Percentiles rank a stretch among this genome's conserved stretches.
phyloP scores from a whole-genome alignment of 768 basidiomycete species.

The Mycena belliarum region DNA sequence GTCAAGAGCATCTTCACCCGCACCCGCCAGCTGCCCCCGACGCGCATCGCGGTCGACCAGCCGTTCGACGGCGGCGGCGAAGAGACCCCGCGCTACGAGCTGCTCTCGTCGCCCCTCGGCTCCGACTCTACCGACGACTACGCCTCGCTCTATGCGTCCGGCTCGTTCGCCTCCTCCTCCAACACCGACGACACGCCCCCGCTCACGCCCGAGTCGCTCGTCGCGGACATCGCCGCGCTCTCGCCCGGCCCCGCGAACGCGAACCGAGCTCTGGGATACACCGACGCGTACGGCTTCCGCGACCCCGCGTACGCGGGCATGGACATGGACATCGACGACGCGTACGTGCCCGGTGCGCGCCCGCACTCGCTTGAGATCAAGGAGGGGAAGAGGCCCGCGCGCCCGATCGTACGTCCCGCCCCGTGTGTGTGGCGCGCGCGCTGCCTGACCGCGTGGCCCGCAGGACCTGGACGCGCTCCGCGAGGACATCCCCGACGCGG shows the following conservation, averaged over 20 bases:
- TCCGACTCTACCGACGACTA: slow-evolving; percentile 3
- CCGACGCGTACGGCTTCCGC: slow-evolving; percentile 5
- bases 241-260: slow-evolving; percentile 2
- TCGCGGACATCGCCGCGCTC: slow-evolving; percentile 6
- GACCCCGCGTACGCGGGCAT: background rate
- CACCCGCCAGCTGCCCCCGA: slow-evolving; percentile 10
- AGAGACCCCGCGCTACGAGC: slow-evolving; percentile 10
- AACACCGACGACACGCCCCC: slow-evolving; percentile 22
- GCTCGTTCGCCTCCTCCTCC: slow-evolving; percentile 12
- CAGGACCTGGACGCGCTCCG: slow-evolving; percentile 27
- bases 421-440: background rate
- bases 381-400: slow-evolving; percentile 41
- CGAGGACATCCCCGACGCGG: slow-evolving; percentile 20
- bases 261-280: slow-evolving; percentile 6
- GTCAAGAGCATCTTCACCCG: slow-evolving; percentile 25
- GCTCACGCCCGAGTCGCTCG: slow-evolving; percentile 20
- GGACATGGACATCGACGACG: slow-evolving; percentile 6
- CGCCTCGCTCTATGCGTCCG: slow-evolving; percentile 3
- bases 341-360: background rate
- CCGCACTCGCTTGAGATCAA: slow-evolving; percentile 34
- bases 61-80: background rate
- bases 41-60: slow-evolving; percentile 7
- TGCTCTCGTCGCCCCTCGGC: slow-evolving; percentile 6
- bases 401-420: slow-evolving; percentile 26
- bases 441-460: background rate